Evolutionary conservation across 2,329 filamentous ascomycete genomes (phyloP).

Genomic region (Parascedosporium putredinis): DNA sequence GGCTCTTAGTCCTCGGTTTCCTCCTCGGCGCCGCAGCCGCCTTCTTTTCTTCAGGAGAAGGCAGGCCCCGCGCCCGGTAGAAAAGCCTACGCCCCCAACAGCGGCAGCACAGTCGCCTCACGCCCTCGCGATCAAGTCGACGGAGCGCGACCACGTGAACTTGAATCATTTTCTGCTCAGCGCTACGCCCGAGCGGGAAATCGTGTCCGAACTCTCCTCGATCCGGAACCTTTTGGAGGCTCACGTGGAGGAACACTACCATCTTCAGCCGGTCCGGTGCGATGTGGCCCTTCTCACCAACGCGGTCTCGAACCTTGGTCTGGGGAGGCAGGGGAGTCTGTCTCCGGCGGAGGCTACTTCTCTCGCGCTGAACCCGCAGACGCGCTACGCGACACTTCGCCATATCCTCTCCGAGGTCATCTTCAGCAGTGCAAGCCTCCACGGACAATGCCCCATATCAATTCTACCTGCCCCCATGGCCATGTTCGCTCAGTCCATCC

Average conservation of each 20-base stretch:
- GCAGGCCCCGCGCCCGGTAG: no score
- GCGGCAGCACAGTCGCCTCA: neutral
- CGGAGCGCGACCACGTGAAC: conserved; percentile 14
- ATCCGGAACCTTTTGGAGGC: conserved; percentile 25
- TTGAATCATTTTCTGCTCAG: conserved; percentile 27
- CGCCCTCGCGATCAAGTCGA: neutral
- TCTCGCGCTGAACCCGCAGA: conserved; percentile 15
- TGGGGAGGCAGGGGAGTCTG: neutral
- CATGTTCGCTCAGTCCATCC: conserved; percentile 19
- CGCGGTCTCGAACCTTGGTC: conserved; percentile 12
- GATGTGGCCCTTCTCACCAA: conserved; percentile 14
- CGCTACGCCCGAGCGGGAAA: conserved; percentile 24
- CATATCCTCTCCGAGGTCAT: conserved; percentile 26
- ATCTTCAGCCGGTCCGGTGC: conserved; percentile 15
- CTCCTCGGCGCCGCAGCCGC: no score
- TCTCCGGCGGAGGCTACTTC: conserved; percentile 17
- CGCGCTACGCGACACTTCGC: conserved; percentile 22
- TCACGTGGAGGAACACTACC: conserved; percentile 30
- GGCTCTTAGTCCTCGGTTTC: no score
- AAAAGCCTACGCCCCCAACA: conserved; percentile 5
- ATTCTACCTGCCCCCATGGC: conserved; percentile 26
- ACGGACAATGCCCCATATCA: conserved; percentile 18
- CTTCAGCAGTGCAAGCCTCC: conserved; percentile 24
- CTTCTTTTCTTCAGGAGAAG: no score
- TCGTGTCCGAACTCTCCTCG: conserved; percentile 21